Percentiles rank a stretch among this genome's conserved stretches.
phyloP scores from a whole-genome alignment of 768 basidiomycete species.

The Exsudoporus frostii region DNA sequence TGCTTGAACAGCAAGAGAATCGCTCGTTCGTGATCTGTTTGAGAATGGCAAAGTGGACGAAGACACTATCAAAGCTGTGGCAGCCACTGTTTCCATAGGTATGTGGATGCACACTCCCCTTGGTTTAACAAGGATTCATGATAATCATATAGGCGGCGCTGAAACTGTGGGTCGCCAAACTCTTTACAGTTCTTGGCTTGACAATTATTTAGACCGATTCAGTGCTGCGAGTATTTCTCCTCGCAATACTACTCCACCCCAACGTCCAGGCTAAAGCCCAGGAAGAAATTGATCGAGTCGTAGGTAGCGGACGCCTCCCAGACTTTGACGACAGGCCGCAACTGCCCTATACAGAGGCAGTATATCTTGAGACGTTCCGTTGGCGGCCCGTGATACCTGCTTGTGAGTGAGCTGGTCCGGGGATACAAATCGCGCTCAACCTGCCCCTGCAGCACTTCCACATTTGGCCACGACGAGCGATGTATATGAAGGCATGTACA shows the following conservation, averaged over 20 bases:
- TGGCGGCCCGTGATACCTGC: constrained; percentile 30
- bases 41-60: neutral
- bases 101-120: neutral
- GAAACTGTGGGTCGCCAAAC: constrained; percentile 22
- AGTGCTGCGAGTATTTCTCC: constrained; percentile 24
- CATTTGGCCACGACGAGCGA: constrained; percentile 23
- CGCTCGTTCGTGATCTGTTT: constrained; percentile 21
- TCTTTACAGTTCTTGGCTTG: neutral
- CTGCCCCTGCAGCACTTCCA: constrained; percentile 16
- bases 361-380: constrained; percentile 31
- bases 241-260: constrained; percentile 35
- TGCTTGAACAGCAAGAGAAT: constrained; percentile 19
- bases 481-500: constrained; percentile 30
- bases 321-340: constrained; percentile 22
- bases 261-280: constrained; percentile 30
- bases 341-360: constrained; percentile 32
- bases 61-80: constrained; percentile 23
- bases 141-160: constrained; percentile 17
- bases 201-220: constrained; percentile 11
- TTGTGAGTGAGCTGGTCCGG: constrained; percentile 18
- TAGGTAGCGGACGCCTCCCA: constrained; percentile 31
- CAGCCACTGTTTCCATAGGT: constrained; percentile 23
- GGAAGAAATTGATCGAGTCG: constrained; percentile 30
- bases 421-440: neutral
- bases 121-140: neutral